Percentiles rank a stretch among this genome's conserved stretches.
Conservation (phyloP, 129 eudicot genomes). For the Arctium lappa region DNA sequence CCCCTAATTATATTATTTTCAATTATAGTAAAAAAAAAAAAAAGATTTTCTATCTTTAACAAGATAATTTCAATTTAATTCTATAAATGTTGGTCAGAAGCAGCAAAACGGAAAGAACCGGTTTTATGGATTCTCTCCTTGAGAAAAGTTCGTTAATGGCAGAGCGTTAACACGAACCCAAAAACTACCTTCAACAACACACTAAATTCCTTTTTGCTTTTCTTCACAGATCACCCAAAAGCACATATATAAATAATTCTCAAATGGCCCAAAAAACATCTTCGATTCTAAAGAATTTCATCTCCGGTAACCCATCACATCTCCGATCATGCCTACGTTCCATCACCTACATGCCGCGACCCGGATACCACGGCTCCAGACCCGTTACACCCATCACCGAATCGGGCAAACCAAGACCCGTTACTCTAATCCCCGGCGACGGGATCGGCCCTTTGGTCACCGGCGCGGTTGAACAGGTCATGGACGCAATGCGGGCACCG, state of each 20-base stretch:
- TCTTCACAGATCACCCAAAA: neutral
- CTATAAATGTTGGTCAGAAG: neutral
- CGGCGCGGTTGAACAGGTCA: constrained; percentile 73
- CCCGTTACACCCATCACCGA: constrained; percentile 63
- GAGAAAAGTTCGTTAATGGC: neutral
- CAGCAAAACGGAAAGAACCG: neutral
- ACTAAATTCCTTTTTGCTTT: neutral
- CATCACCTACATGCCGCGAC: constrained; percentile 51
- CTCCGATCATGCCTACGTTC: constrained; percentile 32
- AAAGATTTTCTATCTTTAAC: neutral
- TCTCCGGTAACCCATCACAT: constrained; percentile 15
- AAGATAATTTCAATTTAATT: neutral
- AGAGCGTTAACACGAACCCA: neutral
- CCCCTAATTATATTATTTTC: no score
- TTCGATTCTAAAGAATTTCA: constrained; percentile 29
- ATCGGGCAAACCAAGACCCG: constrained; percentile 51
- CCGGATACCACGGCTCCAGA: constrained; percentile 48
- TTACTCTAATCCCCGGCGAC: constrained; percentile 83
- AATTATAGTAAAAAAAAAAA: neutral
- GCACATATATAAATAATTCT: neutral
- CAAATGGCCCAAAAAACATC: constrained; percentile 34
- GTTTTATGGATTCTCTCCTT: neutral
- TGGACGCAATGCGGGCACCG: constrained; percentile 76
- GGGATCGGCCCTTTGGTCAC: constrained; percentile 84
- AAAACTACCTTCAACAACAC: neutral